A percentile compares a stretch with the other conserved stretches of the same genome.
phyloP scores from a whole-genome alignment of 2,329 filamentous ascomycete genomes.

The Graphilbum ipis-grandicollis region DNA sequence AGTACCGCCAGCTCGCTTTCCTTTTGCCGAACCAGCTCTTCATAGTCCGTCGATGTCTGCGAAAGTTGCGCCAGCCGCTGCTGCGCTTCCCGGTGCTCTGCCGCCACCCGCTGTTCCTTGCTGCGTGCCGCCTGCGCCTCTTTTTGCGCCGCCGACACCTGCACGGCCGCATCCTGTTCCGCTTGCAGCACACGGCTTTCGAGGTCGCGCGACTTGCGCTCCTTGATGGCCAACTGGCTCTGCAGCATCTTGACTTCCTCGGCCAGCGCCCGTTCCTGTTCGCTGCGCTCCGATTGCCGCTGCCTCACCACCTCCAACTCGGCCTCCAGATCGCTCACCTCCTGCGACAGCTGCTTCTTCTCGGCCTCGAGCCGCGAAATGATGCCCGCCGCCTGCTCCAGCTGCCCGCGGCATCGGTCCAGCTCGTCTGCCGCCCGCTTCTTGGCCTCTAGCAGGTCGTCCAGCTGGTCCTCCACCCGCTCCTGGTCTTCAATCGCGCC shows the following conservation, averaged over 20 bases:
- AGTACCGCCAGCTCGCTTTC: conserved; percentile 83
- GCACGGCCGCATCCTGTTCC: conserved; percentile 79
- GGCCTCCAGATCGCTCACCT: conserved; percentile 50
- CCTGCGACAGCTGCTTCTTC: conserved; percentile 55
- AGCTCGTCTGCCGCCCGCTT: conserved; percentile 76
- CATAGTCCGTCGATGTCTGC: conserved; percentile 83
- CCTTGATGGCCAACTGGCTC: conserved; percentile 76
- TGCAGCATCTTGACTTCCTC: conserved; percentile 84
- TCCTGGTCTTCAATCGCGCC: conserved; percentile 91
- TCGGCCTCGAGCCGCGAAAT: conserved; percentile 77
- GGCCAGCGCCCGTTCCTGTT: conserved; percentile 57
- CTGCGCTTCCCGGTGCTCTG: conserved; percentile 69
- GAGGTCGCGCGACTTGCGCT: conserved; percentile 75
- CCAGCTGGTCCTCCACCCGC: conserved; percentile 80
- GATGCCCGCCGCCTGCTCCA: conserved; percentile 80
- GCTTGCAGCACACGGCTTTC: conserved; percentile 69
- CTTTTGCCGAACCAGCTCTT: conserved; percentile 82
- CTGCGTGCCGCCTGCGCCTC: conserved; percentile 59
- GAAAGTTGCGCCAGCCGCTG: conserved; percentile 77
- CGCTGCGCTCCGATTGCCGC: conserved; percentile 54
- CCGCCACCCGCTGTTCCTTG: conserved; percentile 57
- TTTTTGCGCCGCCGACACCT: conserved; percentile 60
- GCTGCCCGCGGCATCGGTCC: conserved; percentile 58
- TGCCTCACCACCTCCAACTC: conserved; percentile 54
- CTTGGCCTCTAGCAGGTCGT: conserved; percentile 75